Evolutionary conservation across 176 grass and related monocot species (phyloP), one percentile per base, ranked within the genome.

Genomic region (Echinochloa phyllopogon): DNA sequence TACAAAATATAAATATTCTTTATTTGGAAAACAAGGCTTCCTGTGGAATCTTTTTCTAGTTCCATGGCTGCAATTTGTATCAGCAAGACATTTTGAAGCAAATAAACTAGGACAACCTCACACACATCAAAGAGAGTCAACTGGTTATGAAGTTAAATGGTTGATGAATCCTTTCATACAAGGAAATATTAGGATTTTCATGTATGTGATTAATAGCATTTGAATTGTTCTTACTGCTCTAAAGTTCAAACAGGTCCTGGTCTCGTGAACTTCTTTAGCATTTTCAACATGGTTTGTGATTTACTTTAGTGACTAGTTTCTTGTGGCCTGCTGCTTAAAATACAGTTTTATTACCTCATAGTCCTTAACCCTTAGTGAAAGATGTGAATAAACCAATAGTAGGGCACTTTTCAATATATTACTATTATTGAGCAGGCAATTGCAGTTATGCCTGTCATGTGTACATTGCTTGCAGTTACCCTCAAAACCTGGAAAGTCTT

Each of bases 331-430:
- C 39, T 75, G 5, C 72, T 75, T 81, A 23, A 74, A 73, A 51
- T 52, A 72, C 21, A 73, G 33, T 61, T 86, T 74, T 86, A 44
- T 39, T 80, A 38, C 57, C 23, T 52, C 12, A 65, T 64, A 47
- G 21, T 50, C 15, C 10, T 87, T 65, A 55, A 53, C 8, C 71
- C 33, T 66, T 70, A 66, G 33, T 6, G 17, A 18, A 37, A 57
- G 13, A 65, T 65, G 49, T 65, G 24, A 16, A 81, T 87, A 75
- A 50, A 10, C 77, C 13, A 64, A 40, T 84, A 75, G 1, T 64
- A 62, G 4, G 44, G 39, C 10, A 41, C 8, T 74, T 75, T 17
- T 0, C 15, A 75, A 43, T 57, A 68, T 39, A 15, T 51, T 39
- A 23, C 15, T 20, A 73, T 6, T 49, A 49, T 49, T 36, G 47